Percentiles rank a stretch among this genome's conserved stretches.
Evolutionary conservation across 257 asterid genomes (phyloP).

Genomic region (Coffea canephora): DNA sequence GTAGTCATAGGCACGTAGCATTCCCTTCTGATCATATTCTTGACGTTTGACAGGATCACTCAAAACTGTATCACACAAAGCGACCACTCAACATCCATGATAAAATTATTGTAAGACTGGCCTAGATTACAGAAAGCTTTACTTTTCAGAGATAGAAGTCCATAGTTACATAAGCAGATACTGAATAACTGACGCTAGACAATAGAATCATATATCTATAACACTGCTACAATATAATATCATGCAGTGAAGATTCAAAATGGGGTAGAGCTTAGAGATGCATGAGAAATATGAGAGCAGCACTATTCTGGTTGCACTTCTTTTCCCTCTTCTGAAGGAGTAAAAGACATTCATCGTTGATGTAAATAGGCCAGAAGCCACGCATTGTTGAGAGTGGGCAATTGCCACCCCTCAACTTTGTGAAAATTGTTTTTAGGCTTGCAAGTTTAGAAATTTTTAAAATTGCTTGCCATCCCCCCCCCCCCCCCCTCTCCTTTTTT

Average conservation of each 20-base stretch:
- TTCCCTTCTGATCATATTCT: conserved; percentile 84
- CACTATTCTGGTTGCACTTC: background rate
- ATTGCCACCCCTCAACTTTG: no score
- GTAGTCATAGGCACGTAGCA: conserved; percentile 57
- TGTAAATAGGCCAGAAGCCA: background rate
- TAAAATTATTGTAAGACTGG: background rate
- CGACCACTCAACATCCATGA: background rate
- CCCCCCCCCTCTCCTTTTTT: no score
- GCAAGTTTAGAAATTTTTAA: no score
- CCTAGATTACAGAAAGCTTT: background rate
- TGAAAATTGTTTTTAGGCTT: no score
- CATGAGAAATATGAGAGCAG: background rate
- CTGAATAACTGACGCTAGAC: background rate
- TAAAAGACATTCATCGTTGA: background rate
- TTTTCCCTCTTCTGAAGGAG: background rate
- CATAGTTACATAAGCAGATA: background rate
- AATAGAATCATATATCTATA: background rate
- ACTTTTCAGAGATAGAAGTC: background rate
- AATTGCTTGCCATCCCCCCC: no score
- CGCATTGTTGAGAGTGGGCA: no score
- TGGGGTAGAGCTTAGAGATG: background rate
- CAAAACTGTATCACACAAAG: conserved; percentile 54
- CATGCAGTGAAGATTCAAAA: background rate
- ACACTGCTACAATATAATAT: background rate
- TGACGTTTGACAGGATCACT: conserved; percentile 82